Percentiles rank a stretch among this genome's conserved stretches.
phyloP scores from a whole-genome alignment of 1,139 yeast species.

The Suhomyces guaymorum region DNA sequence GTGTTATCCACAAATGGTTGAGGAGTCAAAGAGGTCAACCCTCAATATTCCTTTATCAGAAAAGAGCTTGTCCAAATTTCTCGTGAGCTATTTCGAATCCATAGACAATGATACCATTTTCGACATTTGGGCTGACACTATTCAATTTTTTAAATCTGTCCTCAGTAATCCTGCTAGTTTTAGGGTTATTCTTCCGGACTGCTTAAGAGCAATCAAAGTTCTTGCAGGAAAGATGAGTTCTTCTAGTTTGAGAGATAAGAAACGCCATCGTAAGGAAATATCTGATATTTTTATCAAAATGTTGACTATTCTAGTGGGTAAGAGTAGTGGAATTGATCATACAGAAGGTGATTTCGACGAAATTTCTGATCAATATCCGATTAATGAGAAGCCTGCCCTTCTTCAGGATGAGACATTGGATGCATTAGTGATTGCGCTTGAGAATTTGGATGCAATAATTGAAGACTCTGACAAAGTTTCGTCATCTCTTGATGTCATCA shows the following conservation, averaged over 20 bases:
- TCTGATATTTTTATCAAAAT: constrained; percentile 62
- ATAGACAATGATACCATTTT: constrained; percentile 75
- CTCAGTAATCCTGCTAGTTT: constrained; percentile 50
- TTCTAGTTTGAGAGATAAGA: constrained; percentile 64
- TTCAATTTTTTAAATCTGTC: constrained; percentile 61
- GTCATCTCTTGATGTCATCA: constrained; percentile 43
- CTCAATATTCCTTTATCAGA: constrained; percentile 45
- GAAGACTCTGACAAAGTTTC: constrained; percentile 56
- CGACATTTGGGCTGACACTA: constrained; percentile 66
- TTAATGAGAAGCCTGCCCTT: constrained; percentile 6
- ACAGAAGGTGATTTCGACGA: too few species aligned
- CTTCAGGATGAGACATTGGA: constrained; percentile 41
- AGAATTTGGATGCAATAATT: constrained; percentile 42
- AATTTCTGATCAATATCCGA: constrained; percentile 6
- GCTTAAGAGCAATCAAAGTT: constrained; percentile 51
- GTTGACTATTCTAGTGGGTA: constrained; percentile 36
- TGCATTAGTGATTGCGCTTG: constrained; percentile 38
- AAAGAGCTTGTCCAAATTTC: constrained; percentile 47
- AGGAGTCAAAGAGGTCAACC: constrained; percentile 42
- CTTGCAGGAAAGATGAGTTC: constrained; percentile 57
- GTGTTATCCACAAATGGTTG: constrained; percentile 33
- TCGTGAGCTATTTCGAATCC: constrained; percentile 59
- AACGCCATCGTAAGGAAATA: constrained; percentile 62
- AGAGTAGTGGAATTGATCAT: constrained; percentile 18
- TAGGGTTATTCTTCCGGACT: constrained; percentile 50